These are phyloP conservation scores for Aaosphaeria arxii DNA, from an alignment of 2,329 filamentous ascomycete genomes.

Conservation along the genomic window DNA sequence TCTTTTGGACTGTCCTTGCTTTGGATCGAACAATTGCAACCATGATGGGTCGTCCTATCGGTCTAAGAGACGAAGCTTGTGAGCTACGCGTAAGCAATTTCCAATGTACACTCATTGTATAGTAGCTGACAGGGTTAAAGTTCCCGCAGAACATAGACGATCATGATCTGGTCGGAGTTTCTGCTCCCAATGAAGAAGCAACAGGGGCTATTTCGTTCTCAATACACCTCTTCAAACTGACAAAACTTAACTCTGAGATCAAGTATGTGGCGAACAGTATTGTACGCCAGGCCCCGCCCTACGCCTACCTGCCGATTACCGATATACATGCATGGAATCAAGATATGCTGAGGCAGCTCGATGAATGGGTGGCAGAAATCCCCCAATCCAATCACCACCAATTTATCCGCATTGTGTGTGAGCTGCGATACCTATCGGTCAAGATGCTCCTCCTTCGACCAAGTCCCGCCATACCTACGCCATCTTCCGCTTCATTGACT, in stretches of 20 bases:
- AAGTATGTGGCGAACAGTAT: constrained; percentile 57
- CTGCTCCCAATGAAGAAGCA: constrained; percentile 1
- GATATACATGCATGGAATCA: constrained; percentile 29
- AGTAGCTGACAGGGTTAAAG: constrained; percentile 1
- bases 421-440: constrained; percentile 48
- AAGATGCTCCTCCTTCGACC: constrained; percentile 51
- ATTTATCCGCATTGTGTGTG: constrained; percentile 36
- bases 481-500: constrained; percentile 39
- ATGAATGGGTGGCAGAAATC: constrained; percentile 5
- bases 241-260: constrained; percentile 55
- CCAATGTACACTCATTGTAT: background rate
- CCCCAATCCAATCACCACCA: constrained; percentile 1
- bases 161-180: constrained; percentile 8
- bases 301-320: constrained; percentile 41
- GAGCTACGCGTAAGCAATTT: constrained; percentile 5
- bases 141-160: constrained; percentile 17
- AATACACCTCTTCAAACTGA: constrained; percentile 49
- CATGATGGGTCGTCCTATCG: constrained; percentile 57
- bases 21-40: constrained; percentile 53
- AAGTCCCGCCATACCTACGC: constrained; percentile 52
- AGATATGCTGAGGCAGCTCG: constrained; percentile 20
- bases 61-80: constrained; percentile 51
- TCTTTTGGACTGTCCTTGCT: constrained; percentile 55
- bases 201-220: constrained; percentile 3
- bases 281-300: constrained; percentile 45